These are phyloP conservation scores for Aotearoamyces nothofagi DNA, from an alignment of 2,329 filamentous ascomycete genomes.

Conservation along the genomic window DNA sequence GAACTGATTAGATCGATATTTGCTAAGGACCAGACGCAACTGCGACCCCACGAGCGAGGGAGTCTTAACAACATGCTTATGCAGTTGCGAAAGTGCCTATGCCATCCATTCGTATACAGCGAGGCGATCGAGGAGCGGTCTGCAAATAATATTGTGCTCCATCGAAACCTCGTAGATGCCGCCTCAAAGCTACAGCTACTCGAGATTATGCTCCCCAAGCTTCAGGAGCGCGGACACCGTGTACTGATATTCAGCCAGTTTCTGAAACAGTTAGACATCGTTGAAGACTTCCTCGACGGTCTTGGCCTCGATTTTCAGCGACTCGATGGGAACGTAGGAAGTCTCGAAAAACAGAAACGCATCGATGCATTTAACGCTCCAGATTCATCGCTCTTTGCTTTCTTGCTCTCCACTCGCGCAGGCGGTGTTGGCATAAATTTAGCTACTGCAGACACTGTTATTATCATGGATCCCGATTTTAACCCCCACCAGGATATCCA, in stretches of 20 bases:
- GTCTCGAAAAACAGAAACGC: constrained; percentile 79
- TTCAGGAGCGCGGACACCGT: constrained; percentile 72
- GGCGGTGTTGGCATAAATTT: constrained; percentile 97
- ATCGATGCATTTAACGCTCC: constrained; percentile 91
- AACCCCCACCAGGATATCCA: constrained; percentile 98
- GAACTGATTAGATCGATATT: constrained; percentile 82
- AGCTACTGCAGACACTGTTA: constrained; percentile 92
- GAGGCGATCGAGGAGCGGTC: constrained; percentile 74
- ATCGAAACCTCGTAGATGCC: constrained; percentile 78
- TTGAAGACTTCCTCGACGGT: constrained; percentile 80
- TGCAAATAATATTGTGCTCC: constrained; percentile 42
- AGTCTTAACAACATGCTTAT: constrained; percentile 89
- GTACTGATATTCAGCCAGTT: constrained; percentile 97
- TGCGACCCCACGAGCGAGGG: constrained; percentile 58
- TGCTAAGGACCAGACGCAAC: constrained; percentile 36
- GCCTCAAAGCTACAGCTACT: constrained; percentile 79
- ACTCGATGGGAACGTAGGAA: constrained; percentile 70
- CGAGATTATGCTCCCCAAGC: constrained; percentile 72
- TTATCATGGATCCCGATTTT: constrained; percentile 91
- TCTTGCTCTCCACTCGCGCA: constrained; percentile 83
- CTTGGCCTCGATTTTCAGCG: constrained; percentile 61
- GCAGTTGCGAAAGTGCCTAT: constrained; percentile 87
- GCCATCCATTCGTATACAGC: constrained; percentile 93
- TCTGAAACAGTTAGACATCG: constrained; percentile 69
- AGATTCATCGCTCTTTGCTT: constrained; percentile 70